Conservation (phyloP, 192 early-diverging fungal genomes). For the Umbelopsis sp. region DNA sequence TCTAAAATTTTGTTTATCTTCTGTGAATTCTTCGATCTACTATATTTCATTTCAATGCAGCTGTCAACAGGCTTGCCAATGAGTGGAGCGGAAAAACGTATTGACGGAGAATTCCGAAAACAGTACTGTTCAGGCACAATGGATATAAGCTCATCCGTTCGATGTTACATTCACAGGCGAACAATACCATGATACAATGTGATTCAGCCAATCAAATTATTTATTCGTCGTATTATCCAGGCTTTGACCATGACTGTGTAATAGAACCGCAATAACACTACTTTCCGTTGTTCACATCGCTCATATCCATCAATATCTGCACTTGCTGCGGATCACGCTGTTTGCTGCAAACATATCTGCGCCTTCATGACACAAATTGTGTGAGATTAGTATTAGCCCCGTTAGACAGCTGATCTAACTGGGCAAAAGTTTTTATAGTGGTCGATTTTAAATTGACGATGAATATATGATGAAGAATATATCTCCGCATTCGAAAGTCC, state of each 20-base stretch:
- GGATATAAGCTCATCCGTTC: not conserved
- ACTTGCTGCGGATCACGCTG: too few relatives aligned
- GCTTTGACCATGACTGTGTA: not conserved
- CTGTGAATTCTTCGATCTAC: not conserved
- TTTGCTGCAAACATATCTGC: too few relatives aligned
- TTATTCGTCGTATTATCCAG: not conserved
- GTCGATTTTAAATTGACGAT: too few relatives aligned
- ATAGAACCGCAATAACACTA: not conserved
- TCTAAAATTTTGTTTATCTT: too few relatives aligned
- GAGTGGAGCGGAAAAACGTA: conserved; percentile 14
- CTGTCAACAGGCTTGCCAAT: not conserved
- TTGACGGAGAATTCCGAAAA: not conserved
- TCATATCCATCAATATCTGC: too few relatives aligned
- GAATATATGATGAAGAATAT: too few relatives aligned
- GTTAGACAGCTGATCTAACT: too few relatives aligned
- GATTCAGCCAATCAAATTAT: conserved; percentile 9
- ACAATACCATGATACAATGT: conserved; percentile 11
- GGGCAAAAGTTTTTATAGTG: too few relatives aligned
- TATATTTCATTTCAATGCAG: not conserved
- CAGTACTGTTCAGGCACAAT: not conserved
- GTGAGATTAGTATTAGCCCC: too few relatives aligned
- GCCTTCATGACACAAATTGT: too few relatives aligned
- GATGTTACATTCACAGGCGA: not conserved
- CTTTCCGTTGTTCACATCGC: not conserved
- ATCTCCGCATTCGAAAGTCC: too few relatives aligned